A percentile compares a stretch with the other conserved stretches of the same genome.
These are phyloP conservation scores for Solanum paucissectum DNA, from an alignment of 257 asterid species.

Conservation along the genomic window DNA sequence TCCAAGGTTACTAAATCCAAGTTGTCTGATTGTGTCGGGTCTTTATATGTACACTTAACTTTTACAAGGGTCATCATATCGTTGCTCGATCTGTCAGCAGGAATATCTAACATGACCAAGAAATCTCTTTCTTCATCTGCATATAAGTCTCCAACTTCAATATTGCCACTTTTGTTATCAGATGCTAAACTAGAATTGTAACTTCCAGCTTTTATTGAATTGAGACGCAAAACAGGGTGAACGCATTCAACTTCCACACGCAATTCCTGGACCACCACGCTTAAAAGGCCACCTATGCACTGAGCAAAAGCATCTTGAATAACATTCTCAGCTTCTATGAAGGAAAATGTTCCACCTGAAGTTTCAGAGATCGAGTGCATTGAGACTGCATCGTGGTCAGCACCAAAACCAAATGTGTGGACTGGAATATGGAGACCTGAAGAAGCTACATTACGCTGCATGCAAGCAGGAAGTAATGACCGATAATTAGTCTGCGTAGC, in stretches of 20 bases:
- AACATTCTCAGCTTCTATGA: slow-evolving; percentile 66
- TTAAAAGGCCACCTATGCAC: slow-evolving; percentile 89
- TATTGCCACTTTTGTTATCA: slow-evolving; percentile 34
- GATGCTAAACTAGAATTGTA: slow-evolving; percentile 31
- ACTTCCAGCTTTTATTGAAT: slow-evolving; percentile 67
- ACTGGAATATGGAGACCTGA: slow-evolving; percentile 47
- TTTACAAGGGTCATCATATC: slow-evolving; percentile 52
- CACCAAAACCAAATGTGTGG: slow-evolving; percentile 84
- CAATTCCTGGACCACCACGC: slow-evolving; percentile 70
- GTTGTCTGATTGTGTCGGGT: slow-evolving; percentile 15
- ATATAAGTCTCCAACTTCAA: slow-evolving; percentile 74
- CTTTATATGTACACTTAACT: slow-evolving; percentile 46
- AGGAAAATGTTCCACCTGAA: slow-evolving; percentile 96
- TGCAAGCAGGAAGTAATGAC: slow-evolving; percentile 47
- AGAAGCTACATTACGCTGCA: slow-evolving; percentile 28
- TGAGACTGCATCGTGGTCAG: slow-evolving; percentile 68
- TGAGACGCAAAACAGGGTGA: slow-evolving; percentile 31
- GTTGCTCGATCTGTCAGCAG: slow-evolving; percentile 21
- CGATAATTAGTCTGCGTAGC: slow-evolving; percentile 5
- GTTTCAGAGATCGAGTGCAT: slow-evolving; percentile 78
- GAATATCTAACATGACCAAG: slow-evolving; percentile 47
- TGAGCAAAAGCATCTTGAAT: slow-evolving; percentile 99
- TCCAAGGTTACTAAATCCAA: slow-evolving; percentile 18
- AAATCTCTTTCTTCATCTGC: slow-evolving; percentile 94
- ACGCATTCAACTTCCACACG: slow-evolving; percentile 55